Base-by-base conservation (phyloP, 208 protist species). In the Leptomonas pyrrhocoris region DNA sequence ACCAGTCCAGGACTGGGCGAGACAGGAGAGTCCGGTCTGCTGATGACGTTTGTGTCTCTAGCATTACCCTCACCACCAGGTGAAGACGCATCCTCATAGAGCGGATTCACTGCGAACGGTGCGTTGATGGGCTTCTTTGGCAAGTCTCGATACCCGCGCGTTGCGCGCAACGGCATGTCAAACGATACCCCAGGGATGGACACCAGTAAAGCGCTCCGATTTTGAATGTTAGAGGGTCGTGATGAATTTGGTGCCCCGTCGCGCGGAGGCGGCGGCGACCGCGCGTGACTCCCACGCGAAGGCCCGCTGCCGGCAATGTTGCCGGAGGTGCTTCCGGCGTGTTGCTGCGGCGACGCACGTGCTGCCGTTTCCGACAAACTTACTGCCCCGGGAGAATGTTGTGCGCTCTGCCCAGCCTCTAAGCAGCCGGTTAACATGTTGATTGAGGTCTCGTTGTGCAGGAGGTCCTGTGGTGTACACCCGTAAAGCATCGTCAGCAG, bases 91-190 rank as follows among this genome's bases (percentile, higher is more conserved):
- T 51, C 66, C n/a, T 78, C 62, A 70, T 80, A 87, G 7, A 92
- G 59, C n/a, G 87, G 85, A 65, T 92, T 92, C 16, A 73, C 45
- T 16, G 67, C 48, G 12, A 80, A 85, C 0, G 85, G 87, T 6
- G 78, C 66, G 63, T 75, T 83, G 28, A 76, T 79, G 7, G 90
- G 72, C n/a, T 66, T 69, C 30, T 45, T 67, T 0, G 87, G 85
- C 43, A 91, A 53, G 38, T 72, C 60, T 2, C 78, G 75, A 57
- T 80, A 89, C 19, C 80, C 68, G 30, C 83, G 66, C 13, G 23
- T 51, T 15, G 53, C 50, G 18, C 59, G 55, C 21, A 67, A 23
- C 1, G 57, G 53, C 34, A 74, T 45, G 48, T 82, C 74, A 9
- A 27, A 18, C 13, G 71, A 71, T 12, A 48, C 59, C 2, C 76